Conservation (phyloP, 768 basidiomycete genomes). For the Cyathus striatus region DNA sequence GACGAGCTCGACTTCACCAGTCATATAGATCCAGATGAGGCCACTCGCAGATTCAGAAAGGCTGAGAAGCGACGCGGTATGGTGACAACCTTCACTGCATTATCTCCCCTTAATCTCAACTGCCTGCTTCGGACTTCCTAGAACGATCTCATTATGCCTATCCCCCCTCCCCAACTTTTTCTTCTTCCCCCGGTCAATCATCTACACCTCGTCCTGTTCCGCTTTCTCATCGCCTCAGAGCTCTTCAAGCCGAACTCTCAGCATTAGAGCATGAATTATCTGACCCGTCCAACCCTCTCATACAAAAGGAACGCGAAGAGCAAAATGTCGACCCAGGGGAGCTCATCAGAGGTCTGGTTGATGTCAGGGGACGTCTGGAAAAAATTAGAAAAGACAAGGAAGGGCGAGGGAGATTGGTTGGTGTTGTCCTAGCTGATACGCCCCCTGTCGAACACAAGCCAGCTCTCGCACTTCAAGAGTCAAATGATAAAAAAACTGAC, state of each 20-base stretch:
- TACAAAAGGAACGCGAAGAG: slow-evolving; percentile 54
- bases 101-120: background rate
- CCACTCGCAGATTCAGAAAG: slow-evolving; percentile 63
- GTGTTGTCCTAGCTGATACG: slow-evolving; percentile 39
- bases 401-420: slow-evolving; percentile 60
- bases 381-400: slow-evolving; percentile 63
- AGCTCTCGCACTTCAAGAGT: background rate
- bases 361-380: slow-evolving; percentile 64
- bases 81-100: slow-evolving; percentile 10
- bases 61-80: slow-evolving; percentile 62
- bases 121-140: slow-evolving; percentile 32
- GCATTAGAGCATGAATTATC: slow-evolving; percentile 81
- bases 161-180: slow-evolving; percentile 58
- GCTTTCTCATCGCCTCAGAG: slow-evolving; percentile 54
- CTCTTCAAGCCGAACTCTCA: slow-evolving; percentile 71
- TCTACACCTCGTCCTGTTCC: slow-evolving; percentile 31
- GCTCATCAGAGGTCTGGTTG: slow-evolving; percentile 72
- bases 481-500: background rate
- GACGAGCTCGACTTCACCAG: slow-evolving; percentile 71
- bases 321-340: slow-evolving; percentile 67
- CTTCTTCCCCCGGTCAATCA: slow-evolving; percentile 29
- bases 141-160: slow-evolving; percentile 61
- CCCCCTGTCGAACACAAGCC: slow-evolving; percentile 8
- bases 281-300: slow-evolving; percentile 69
- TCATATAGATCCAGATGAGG: slow-evolving; percentile 62